A percentile compares a stretch with the other conserved stretches of the same genome.
phyloP scores from a whole-genome alignment of 2,329 filamentous ascomycete species.

The Penicillium aurantiogriseum region DNA sequence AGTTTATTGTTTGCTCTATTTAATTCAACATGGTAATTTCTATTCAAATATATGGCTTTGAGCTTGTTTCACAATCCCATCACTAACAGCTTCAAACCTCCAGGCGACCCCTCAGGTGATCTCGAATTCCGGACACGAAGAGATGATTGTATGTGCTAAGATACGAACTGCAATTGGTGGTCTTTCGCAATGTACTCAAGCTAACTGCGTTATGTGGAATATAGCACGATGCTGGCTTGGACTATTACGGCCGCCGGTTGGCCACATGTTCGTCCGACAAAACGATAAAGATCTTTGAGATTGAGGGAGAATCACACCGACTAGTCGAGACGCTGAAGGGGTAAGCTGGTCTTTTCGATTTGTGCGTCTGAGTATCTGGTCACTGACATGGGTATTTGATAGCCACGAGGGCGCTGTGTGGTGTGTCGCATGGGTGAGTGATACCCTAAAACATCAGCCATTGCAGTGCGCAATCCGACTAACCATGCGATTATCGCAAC shows the following conservation, averaged over 20 bases:
- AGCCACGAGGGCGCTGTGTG: slow-evolving; percentile 97
- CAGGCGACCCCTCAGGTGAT: slow-evolving; percentile 69
- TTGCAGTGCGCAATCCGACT: slow-evolving; percentile 5
- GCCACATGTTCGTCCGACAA: slow-evolving; percentile 97
- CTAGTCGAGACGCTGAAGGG: slow-evolving; percentile 92
- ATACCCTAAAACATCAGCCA: neutral
- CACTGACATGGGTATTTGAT: slow-evolving; percentile 17
- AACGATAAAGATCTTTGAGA: slow-evolving; percentile 98
- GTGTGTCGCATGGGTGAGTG: slow-evolving; percentile 82
- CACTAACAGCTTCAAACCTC: slow-evolving; percentile 15
- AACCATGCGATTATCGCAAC: slow-evolving; percentile 3
- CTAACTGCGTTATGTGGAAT: slow-evolving; percentile 8
- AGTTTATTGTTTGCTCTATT: slow-evolving; percentile 9
- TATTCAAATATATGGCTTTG: neutral
- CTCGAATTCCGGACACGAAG: slow-evolving; percentile 87
- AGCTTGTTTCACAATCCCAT: neutral
- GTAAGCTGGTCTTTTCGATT: slow-evolving; percentile 49
- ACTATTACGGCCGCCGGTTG: slow-evolving; percentile 95
- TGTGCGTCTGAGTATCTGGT: neutral
- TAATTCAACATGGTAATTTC: slow-evolving; percentile 24
- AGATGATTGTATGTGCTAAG: slow-evolving; percentile 86
- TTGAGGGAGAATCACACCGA: slow-evolving; percentile 87
- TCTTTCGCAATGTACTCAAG: neutral
- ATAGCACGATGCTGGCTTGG: slow-evolving; percentile 94
- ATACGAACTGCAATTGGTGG: slow-evolving; percentile 10